A percentile compares a stretch with the other conserved stretches of the same genome.
Conservation (phyloP, 495 filamentous ascomycete genomes). For the Aspergillus sclerotioniger region DNA sequence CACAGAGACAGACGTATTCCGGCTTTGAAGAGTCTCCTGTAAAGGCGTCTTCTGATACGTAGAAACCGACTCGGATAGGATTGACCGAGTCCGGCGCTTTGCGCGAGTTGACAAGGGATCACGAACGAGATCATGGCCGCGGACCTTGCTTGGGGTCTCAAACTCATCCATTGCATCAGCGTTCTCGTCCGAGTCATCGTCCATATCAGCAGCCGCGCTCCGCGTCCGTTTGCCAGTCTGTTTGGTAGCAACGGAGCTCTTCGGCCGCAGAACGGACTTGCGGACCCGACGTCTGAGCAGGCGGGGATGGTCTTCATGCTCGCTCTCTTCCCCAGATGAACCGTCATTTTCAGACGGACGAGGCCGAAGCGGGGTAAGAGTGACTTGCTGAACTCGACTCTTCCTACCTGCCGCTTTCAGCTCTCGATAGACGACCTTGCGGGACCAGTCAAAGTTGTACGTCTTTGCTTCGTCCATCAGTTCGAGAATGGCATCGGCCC, state of each 20-base stretch:
- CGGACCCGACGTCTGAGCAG: conserved; percentile 30
- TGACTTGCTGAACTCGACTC: conserved; percentile 21
- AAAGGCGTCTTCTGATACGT: conserved; percentile 37
- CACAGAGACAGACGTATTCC: conserved; percentile 24
- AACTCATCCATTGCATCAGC: conserved; percentile 42
- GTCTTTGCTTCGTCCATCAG: conserved; percentile 40
- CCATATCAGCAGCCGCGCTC: conserved; percentile 32
- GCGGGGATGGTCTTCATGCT: conserved; percentile 25
- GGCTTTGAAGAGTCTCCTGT: conserved; percentile 32
- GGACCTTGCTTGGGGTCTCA: conserved; percentile 46
- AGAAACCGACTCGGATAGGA: conserved; percentile 31
- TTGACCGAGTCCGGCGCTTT: conserved; percentile 33
- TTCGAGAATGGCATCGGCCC: conserved; percentile 32
- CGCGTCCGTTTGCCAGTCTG: conserved; percentile 50
- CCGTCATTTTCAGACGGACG: conserved; percentile 25
- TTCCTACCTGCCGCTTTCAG: conserved; percentile 33
- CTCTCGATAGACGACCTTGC: conserved; percentile 46
- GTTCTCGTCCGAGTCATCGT: conserved; percentile 32
- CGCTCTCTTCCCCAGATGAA: conserved; percentile 42
- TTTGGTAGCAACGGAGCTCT: conserved; percentile 38
- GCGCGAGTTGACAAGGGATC: conserved; percentile 40
- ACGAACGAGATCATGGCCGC: conserved; percentile 40
- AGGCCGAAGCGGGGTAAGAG: conserved; percentile 37
- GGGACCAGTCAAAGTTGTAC: conserved; percentile 40
- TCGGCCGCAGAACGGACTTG: conserved; percentile 55